Conservation (phyloP, 495 filamentous ascomycete genomes). For the Darksidea phi region DNA sequence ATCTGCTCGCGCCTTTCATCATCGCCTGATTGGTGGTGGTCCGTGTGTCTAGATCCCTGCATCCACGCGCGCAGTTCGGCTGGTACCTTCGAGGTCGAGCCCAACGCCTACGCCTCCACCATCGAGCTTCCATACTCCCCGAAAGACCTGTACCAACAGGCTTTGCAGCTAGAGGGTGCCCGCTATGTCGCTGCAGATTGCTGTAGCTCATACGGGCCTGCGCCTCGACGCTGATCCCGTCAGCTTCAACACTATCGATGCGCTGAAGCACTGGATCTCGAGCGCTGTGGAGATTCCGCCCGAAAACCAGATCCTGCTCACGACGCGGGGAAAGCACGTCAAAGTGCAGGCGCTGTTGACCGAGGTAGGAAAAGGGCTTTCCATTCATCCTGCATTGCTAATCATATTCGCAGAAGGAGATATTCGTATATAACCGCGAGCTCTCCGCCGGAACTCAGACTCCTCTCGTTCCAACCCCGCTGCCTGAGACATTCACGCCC, state of each 20-base stretch:
- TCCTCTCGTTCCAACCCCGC: slow-evolving; percentile 47
- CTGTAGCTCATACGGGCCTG: slow-evolving; percentile 85
- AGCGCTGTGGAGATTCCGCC: slow-evolving; percentile 64
- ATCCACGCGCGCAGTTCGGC: slow-evolving; percentile 11
- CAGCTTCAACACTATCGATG: slow-evolving; percentile 63
- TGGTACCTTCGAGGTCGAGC: slow-evolving; percentile 8
- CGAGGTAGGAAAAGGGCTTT: slow-evolving; percentile 60
- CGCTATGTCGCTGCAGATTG: slow-evolving; percentile 74
- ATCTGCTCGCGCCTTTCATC: neutral
- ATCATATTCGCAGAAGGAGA: slow-evolving; percentile 61
- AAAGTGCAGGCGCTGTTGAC: slow-evolving; percentile 70
- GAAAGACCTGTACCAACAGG: slow-evolving; percentile 7
- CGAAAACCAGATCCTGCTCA: slow-evolving; percentile 77
- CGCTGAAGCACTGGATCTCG: slow-evolving; percentile 66
- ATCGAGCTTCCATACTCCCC: neutral
- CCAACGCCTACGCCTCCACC: slow-evolving; percentile 10
- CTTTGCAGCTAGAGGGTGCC: slow-evolving; percentile 26
- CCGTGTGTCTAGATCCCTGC: slow-evolving; percentile 14
- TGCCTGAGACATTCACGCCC: slow-evolving; percentile 59
- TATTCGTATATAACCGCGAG: slow-evolving; percentile 82
- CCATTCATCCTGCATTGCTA: slow-evolving; percentile 5
- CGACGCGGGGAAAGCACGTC: slow-evolving; percentile 74
- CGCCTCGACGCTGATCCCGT: slow-evolving; percentile 70
- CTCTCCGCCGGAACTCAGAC: slow-evolving; percentile 50
- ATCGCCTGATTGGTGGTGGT: neutral